These are phyloP conservation scores for Waltergamsia citrina DNA, from an alignment of 2,329 filamentous ascomycete species.

Conservation along the genomic window DNA sequence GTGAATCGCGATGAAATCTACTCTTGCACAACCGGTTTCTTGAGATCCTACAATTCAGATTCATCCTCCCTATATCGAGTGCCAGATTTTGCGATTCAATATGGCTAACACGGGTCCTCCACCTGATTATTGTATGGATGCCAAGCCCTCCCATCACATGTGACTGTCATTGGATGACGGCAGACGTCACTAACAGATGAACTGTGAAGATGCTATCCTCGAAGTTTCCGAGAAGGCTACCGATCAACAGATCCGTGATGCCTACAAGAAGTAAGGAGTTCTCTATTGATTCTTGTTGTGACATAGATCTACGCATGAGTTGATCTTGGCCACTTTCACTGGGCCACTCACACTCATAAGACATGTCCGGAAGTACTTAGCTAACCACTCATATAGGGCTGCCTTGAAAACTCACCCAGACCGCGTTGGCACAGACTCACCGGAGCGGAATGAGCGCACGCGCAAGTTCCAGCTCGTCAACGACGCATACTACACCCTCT, in stretches of 20 bases:
- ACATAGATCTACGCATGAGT: too few relatives aligned
- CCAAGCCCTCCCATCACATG: conserved; percentile 3
- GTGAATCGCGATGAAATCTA: too few relatives aligned
- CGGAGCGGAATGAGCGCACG: conserved; percentile 73
- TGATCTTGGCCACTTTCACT: neutral
- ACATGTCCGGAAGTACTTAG: too few relatives aligned
- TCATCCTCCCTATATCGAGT: neutral
- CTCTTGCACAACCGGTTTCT: neutral
- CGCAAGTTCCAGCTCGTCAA: conserved; percentile 87
- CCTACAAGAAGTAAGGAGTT: conserved; percentile 70
- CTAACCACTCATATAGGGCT: conserved; percentile 48
- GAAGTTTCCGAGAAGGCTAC: conserved; percentile 65
- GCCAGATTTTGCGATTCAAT: conserved; percentile 8
- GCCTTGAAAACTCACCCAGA: conserved; percentile 92
- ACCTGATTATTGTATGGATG: conserved; percentile 49
- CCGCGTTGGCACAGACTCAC: conserved; percentile 73
- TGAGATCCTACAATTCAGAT: neutral
- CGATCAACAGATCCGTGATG: conserved; percentile 78
- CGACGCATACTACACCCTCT: conserved; percentile 88
- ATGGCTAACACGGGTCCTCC: conserved; percentile 32
- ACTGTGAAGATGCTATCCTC: conserved; percentile 57
- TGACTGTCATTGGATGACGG: too few relatives aligned
- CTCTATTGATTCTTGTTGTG: neutral
- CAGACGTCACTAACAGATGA: neutral
- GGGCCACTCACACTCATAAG: neutral